These are phyloP conservation scores for Jatropha multifida DNA, from an alignment of 441 rosid species.

Conservation along the genomic window DNA sequence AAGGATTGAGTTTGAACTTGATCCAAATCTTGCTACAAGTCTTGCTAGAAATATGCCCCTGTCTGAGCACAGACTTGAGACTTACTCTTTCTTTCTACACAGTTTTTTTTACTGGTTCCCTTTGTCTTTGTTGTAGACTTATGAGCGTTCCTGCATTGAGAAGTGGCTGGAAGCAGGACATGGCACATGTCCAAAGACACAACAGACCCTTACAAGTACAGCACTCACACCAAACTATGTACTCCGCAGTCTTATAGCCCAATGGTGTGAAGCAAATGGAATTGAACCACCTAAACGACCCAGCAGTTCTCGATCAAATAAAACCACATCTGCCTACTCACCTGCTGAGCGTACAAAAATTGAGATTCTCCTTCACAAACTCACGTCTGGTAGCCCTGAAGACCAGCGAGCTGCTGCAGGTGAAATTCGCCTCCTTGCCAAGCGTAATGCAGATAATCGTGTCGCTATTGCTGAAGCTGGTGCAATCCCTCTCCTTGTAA, in stretches of 20 bases:
- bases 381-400: conserved; percentile 61
- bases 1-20: conserved; percentile 1
- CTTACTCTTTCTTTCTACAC: conserved; percentile 13
- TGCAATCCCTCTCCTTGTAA: conserved; percentile 85
- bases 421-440: conserved; percentile 92
- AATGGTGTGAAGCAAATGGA: conserved; percentile 93
- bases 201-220: conserved; percentile 58
- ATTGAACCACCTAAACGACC: conserved; percentile 86
- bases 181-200: conserved; percentile 90
- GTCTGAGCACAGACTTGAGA: not conserved
- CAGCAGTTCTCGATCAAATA: conserved; percentile 55
- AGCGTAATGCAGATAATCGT: conserved; percentile 88
- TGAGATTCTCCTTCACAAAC: conserved; percentile 71
- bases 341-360: conserved; percentile 72
- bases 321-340: conserved; percentile 52
- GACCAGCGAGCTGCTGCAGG: conserved; percentile 84
- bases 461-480: conserved; percentile 98
- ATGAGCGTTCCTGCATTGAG: conserved; percentile 89
- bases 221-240: conserved; percentile 83
- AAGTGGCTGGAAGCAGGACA: conserved; percentile 91
- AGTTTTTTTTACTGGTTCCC: conserved; percentile 14
- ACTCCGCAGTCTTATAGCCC: conserved; percentile 89
- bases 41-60: not conserved
- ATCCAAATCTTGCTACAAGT: not conserved
- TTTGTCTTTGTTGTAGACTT: conserved; percentile 57